phyloP scores from a whole-genome alignment of 2,329 filamentous ascomycete species.

The Fusarium sp. region DNA sequence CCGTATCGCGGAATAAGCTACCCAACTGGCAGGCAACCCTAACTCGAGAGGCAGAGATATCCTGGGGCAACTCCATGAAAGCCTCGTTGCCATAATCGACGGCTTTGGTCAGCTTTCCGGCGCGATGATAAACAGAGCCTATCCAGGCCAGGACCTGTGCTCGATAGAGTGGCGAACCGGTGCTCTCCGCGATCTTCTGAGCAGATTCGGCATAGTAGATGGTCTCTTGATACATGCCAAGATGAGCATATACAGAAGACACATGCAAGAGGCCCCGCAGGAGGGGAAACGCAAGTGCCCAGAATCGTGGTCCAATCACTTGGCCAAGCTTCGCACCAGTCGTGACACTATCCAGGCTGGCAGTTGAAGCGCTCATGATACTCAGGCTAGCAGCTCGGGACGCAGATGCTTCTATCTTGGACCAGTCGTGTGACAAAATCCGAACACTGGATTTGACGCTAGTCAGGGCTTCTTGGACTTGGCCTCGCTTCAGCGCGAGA shows the following conservation, averaged over 20 bases:
- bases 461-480: constrained; percentile 67
- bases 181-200: constrained; percentile 77
- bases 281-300: constrained; percentile 80
- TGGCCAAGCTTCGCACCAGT: constrained; percentile 36
- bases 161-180: constrained; percentile 70
- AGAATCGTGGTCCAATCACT: constrained; percentile 72
- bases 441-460: constrained; percentile 70
- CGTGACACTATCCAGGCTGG: constrained; percentile 47
- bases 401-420: constrained; percentile 57
- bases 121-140: constrained; percentile 66
- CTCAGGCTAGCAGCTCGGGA: constrained; percentile 38
- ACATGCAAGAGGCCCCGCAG: constrained; percentile 79
- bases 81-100: constrained; percentile 66
- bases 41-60: constrained; percentile 53
- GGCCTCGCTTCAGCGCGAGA: constrained; percentile 72
- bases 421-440: constrained; percentile 67
- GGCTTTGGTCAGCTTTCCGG: constrained; percentile 70
- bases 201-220: constrained; percentile 89
- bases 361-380: constrained; percentile 48
- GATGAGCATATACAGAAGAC: constrained; percentile 81
- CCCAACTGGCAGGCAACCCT: constrained; percentile 67
- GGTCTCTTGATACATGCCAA: constrained; percentile 89
- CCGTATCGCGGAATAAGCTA: constrained; percentile 65
- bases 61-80: constrained; percentile 61
- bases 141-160: constrained; percentile 67